These are phyloP conservation scores for Arthroderma uncinatum DNA, from an alignment of 2,329 filamentous ascomycete species.

Conservation along the genomic window DNA sequence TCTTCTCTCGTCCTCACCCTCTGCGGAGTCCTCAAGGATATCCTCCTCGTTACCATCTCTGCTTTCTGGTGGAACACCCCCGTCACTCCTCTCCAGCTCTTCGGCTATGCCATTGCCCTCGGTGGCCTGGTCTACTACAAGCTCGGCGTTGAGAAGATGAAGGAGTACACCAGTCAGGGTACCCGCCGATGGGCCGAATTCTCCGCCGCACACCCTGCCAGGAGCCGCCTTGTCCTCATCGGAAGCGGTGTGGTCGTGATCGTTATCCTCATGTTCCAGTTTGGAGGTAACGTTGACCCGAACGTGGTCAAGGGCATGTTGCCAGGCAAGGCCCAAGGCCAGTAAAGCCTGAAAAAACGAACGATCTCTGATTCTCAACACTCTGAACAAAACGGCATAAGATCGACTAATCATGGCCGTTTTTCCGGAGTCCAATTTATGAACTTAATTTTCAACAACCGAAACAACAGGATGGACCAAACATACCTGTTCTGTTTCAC, in stretches of 20 bases:
- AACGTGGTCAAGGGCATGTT: constrained; percentile 12
- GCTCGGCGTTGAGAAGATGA: constrained; percentile 65
- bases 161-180: constrained; percentile 62
- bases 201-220: constrained; percentile 61
- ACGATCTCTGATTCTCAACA: not conserved
- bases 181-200: constrained; percentile 78
- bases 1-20: constrained; percentile 77
- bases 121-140: constrained; percentile 57
- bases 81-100: constrained; percentile 58
- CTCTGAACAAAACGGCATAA: not conserved
- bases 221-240: constrained; percentile 63
- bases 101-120: constrained; percentile 66
- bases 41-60: constrained; percentile 65
- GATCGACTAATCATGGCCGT: not conserved
- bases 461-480: not conserved
- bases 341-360: not conserved
- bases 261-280: constrained; percentile 11
- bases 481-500: not conserved
- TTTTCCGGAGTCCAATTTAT: not conserved
- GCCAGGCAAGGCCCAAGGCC: not conserved
- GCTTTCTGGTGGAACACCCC: constrained; percentile 68
- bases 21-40: constrained; percentile 78
- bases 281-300: constrained; percentile 11
- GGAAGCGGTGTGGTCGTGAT: constrained; percentile 6
- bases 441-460: not conserved